Conservation (phyloP, 768 basidiomycete species). For the Lactifluus pinguis region DNA sequence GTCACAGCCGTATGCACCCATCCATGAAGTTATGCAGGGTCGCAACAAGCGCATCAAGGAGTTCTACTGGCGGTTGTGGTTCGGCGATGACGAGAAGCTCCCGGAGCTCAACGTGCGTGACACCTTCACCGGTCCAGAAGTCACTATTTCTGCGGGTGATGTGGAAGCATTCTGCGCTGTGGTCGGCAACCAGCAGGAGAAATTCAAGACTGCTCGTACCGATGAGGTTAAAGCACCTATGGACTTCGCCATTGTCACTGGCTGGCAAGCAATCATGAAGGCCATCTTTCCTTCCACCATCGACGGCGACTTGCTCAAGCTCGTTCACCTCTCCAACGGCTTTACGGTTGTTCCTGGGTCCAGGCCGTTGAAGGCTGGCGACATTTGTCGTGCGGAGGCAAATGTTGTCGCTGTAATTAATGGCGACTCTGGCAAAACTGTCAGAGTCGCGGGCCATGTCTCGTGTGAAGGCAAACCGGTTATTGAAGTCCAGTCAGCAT, state of each 20-base stretch:
- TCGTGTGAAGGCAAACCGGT: no score
- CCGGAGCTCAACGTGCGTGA: conserved; percentile 64
- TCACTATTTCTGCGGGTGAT: conserved; percentile 63
- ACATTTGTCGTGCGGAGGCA: conserved; percentile 49
- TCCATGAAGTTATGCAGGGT: conserved; percentile 78
- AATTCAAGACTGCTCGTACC: conserved; percentile 73
- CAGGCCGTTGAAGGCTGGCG: conserved; percentile 69
- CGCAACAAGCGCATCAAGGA: conserved; percentile 89
- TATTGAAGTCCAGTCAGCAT: no score
- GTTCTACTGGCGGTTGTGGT: conserved; percentile 99
- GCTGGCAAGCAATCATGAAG: conserved; percentile 25
- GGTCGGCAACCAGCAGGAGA: conserved; percentile 87
- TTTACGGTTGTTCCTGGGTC: conserved; percentile 77
- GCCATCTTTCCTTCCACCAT: conserved; percentile 89
- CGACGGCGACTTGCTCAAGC: conserved; percentile 56
- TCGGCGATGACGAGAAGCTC: conserved; percentile 72
- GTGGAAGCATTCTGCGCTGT: conserved; percentile 89
- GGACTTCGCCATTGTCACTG: no score
- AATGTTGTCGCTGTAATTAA: no score
- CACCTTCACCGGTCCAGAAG: conserved; percentile 42
- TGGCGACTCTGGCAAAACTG: no score
- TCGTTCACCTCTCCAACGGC: no score
- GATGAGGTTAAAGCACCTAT: conserved; percentile 33
- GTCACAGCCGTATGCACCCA: conserved; percentile 80
- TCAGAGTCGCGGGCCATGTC: no score